Base-by-base conservation (phyloP, 495 filamentous ascomycete species). In the Cercophora scortea region DNA sequence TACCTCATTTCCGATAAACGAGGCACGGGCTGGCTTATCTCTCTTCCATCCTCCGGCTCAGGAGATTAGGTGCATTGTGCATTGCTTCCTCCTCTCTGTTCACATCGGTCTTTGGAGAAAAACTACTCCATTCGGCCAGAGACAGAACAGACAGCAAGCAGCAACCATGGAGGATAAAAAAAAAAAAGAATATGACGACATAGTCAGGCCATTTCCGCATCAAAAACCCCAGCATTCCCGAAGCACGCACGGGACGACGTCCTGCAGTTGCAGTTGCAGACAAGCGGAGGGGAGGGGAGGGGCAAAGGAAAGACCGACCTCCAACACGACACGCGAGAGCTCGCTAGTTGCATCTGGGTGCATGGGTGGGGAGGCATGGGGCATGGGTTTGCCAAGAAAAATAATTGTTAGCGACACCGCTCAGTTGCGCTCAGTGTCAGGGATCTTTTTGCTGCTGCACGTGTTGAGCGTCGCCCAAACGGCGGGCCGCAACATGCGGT, bases 121-220 rank as follows among this genome's bases (percentile, higher is more conserved):
- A 25, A 25, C 25, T 25, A 2, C 25, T 25, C 25, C 25, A 25
- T 25, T 25, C 25, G 25, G 25, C 25, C 25, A 25, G 25, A 2
- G 25, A 25, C 2, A 25, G 25, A 25, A 5, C 2, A 25, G 38
- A 40, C 38, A 11, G 11, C 38, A n/a, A n/a, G n/a, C 38, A 11
- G 10, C 38, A 40, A 40, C n/a, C n/a, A 40, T 40, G 38, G 11
- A 40, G 38, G n/a, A 40, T 2, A 40, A 40, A 8, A 12, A 45
- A 15, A 18, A 13, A 33, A 4, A n/a, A 17, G 8, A 32, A 18
- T n/a, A 55, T 58, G 59, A 61, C 59, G 59, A 50, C 52, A 61
- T 51, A 4, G 55, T 61, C 59, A 58, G 59, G 36, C 59, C 55
- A 61, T 49, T 54, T 49, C 25, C 32, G 47, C 47, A n/a, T n/a